phyloP scores from a whole-genome alignment of 768 basidiomycete genomes.

The Suillus tomentosus region DNA sequence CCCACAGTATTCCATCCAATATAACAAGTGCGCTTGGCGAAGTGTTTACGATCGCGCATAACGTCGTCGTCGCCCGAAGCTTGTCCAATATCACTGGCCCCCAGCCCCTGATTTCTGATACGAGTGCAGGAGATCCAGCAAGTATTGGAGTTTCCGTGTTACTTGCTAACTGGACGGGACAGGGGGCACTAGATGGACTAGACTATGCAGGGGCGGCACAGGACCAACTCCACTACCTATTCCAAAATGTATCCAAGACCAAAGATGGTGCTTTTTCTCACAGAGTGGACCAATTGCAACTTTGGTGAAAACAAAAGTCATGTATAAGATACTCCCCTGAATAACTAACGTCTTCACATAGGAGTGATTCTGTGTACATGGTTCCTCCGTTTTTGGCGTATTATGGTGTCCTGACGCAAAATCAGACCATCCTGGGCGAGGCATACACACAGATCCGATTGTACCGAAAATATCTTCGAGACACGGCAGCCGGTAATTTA shows the following conservation, averaged over 20 bases:
- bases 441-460: constrained; percentile 73
- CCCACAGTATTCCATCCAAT: constrained; percentile 21
- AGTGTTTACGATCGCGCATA: constrained; percentile 56
- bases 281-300: constrained; percentile 63
- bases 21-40: constrained; percentile 43
- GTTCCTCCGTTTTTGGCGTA: constrained; percentile 87
- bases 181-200: constrained; percentile 37
- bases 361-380: constrained; percentile 85
- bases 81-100: constrained; percentile 47
- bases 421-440: constrained; percentile 58
- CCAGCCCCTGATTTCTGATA: constrained; percentile 58
- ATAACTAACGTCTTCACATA: constrained; percentile 25
- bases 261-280: constrained; percentile 83
- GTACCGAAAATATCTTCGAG: constrained; percentile 67
- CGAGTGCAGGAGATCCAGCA: constrained; percentile 76
- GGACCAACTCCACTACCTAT: constrained; percentile 66
- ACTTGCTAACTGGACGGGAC: constrained; percentile 55
- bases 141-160: constrained; percentile 75
- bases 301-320: constrained; percentile 52
- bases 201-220: constrained; percentile 65
- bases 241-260: constrained; percentile 59
- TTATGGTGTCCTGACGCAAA: constrained; percentile 65
- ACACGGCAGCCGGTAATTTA: constrained; percentile 49
- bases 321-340: neutral
- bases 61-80: constrained; percentile 50